phyloP scores from a whole-genome alignment of 202 grass and related monocot species.

The Brachypodium distachyon region DNA sequence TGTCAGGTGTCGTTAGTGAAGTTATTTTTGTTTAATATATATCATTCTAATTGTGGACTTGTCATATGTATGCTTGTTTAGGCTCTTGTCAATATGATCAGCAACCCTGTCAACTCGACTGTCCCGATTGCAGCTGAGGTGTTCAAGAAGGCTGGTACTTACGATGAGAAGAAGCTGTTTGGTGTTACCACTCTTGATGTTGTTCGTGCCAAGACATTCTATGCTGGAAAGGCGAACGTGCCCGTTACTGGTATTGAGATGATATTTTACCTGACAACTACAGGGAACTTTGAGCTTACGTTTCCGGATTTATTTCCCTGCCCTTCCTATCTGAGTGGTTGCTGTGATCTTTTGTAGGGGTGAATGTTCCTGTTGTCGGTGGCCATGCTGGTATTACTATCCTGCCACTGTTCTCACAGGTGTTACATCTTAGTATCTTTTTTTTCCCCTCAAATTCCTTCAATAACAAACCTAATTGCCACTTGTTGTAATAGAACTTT shows the following conservation, averaged over 20 bases:
- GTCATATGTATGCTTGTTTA: conserved; percentile 17
- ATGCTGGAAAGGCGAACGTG: conserved; percentile 66
- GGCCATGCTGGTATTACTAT: conserved; percentile 91
- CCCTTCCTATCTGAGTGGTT: background rate
- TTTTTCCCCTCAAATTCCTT: background rate
- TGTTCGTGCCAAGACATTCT: conserved; percentile 86
- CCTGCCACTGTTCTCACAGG: conserved; percentile 86
- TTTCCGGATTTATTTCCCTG: background rate
- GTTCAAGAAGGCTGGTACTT: conserved; percentile 91
- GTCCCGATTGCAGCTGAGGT: conserved; percentile 86
- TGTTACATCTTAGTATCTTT: background rate
- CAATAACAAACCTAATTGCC: background rate
- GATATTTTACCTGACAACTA: background rate
- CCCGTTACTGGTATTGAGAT: conserved; percentile 55
- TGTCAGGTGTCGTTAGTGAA: background rate
- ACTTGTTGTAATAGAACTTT: background rate
- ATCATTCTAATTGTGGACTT: background rate
- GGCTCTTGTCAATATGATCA: conserved; percentile 94
- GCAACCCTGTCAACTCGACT: conserved; percentile 94
- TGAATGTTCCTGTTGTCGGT: conserved; percentile 85
- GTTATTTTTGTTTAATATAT: background rate
- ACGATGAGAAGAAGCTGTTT: conserved; percentile 82
- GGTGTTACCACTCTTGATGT: conserved; percentile 95
- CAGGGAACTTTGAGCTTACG: background rate
- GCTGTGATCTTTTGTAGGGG: conserved; percentile 31